Base-by-base conservation (phyloP, 1,284 basidiomycete genomes). In the Leucoagaricus sp. region DNA sequence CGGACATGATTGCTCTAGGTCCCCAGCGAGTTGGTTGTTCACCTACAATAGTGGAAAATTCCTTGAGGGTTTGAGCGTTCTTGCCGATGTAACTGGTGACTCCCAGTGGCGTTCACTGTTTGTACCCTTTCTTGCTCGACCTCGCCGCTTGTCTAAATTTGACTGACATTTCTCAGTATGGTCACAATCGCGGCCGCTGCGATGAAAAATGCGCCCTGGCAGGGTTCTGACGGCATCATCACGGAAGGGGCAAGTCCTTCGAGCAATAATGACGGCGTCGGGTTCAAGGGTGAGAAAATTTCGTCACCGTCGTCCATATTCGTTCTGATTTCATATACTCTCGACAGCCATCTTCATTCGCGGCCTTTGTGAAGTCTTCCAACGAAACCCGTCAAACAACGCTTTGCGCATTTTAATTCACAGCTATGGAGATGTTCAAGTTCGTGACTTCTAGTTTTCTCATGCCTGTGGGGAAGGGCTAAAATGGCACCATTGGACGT, bases 31-130 rank as follows among this genome's bases (percentile, higher is more conserved):
- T 2, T 78, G 75, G 73, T 53, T 78, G 6, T 82, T 81, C 64
- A 82, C 79, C 0, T 82, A 82, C 61, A 83, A 82, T 58, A 75
- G 68, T 36, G 80, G 81, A 34, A 83, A 83, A 57, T 77, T 70
- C 51, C 70, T 83, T 31, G 80, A 83, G 60, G 82, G 78, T 1
- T 65, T 81, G 29, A 75, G 70, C 40, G 72, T 82, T 3, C 66
- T 83, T 31, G 67, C 67, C 0, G 69, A 69, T 51, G 70, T 80
- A 29, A 79, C 78, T 13, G 69, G 69, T 5, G 72, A 80, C 58
- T 51, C 61, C 29, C 64, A 71, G 31, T 80, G 79, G 77, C 73
- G 60, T 38, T 64, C 53, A 2, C 55, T 77, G 76, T 78, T 59
- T 58, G 74, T 60, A 15, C 9, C n/a, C 55, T 53, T 12, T 47